Evolutionary conservation across 495 filamentous ascomycete species (phyloP), one percentile per base, ranked within the genome.

Genomic region (Podospora australis): DNA sequence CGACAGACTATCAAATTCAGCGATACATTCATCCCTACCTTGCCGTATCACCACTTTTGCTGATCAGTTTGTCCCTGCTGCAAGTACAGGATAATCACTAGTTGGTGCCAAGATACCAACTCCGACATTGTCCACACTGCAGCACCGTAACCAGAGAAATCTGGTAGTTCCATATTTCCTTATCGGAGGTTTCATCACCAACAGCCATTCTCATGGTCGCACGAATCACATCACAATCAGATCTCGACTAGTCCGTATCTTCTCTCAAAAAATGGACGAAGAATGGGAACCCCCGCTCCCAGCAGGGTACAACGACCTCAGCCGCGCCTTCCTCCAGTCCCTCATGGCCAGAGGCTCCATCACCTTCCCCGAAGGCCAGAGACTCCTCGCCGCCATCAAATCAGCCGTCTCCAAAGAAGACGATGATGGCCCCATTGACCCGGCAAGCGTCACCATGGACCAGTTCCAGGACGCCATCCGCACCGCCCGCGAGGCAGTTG

Each of bases 311-410:
- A 54, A 62, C 62, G 78, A 96, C 59, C 73, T 74, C 56, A 87
- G 96, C 64, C 86, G 88, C 38, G 90, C 91, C n/a, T 95, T 98
- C 59, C 70, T 96, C 1, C 92, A 98, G 70, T 87, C 85, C 51
- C 86, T 98, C 59, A 78, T 96, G 62, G 80, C 84, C 2, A 81
- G 82, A 14, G 82, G 83, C 6, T 78, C 79, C 19, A 70, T 96
- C 63, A 95, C 86, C 5, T 82, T 87, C 53, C 66, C 75, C 25
- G 82, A 94, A 48, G 81, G 82, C 4, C 78, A 83, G 49, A 79
- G 79, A 0, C 63, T 96, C 9, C 71, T 97, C 2, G 87, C 89
- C 2, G 79, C 79, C 13, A 92, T 98, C 44, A 70, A 86, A 49
- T 72, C 21, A 63, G 79, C 38, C 69, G 73, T 75, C 60, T 21